Evolutionary conservation across 2,329 filamentous ascomycete species (phyloP), one percentile per base, ranked within the genome.

Genomic region (Fusarium pseudocircinatum): DNA sequence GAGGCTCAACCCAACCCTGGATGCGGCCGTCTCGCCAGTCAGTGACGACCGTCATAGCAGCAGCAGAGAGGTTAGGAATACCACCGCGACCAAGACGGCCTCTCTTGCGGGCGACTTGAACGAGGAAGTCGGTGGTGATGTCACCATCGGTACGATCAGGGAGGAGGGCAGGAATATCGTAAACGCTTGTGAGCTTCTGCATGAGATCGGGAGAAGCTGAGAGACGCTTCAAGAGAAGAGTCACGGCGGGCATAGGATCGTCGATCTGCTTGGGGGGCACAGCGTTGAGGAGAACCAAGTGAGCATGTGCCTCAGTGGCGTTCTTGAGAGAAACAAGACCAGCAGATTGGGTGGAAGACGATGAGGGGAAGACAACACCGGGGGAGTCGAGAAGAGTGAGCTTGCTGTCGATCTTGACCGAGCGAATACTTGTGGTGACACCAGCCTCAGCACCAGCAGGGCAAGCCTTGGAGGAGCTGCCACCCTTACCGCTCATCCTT

Each of bases 21-120:
- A 99, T 97, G 59, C 96, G 90, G 32, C 95, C 96, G 81, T 98
- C 96, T 76, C 96, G 90, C 94, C 96, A 97, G 85, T 99, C 96
- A n/a, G 91, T 96, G 65, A 99, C 91, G 63, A 99, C 95, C 2
- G 94, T 93, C 88, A 96, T 96, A 72, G 96, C 96, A 13, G 96
- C 96, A 60, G 93, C 91, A 75, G 91, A 87, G 67, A 98, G 83
- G 82, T 98, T 99, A 47, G 96, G 96, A 22, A 98, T 88, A 70
- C 96, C 96, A 26, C 96, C 95, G 76, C 93, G 92, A 57, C 96
- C 94, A 22, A 99, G 87, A 64, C 96, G 88, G 60, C 96, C 96
- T 69, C 96, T 90, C 86, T 97, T 98, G 78, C 96, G 90, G 10
- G 96, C 96, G 18, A 99, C 96, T 81, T 99, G 96, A 60, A 98